Evolutionary conservation across 352 stramenopile genomes (phyloP).

Genomic region (Elongisporangium prolatum): DNA sequence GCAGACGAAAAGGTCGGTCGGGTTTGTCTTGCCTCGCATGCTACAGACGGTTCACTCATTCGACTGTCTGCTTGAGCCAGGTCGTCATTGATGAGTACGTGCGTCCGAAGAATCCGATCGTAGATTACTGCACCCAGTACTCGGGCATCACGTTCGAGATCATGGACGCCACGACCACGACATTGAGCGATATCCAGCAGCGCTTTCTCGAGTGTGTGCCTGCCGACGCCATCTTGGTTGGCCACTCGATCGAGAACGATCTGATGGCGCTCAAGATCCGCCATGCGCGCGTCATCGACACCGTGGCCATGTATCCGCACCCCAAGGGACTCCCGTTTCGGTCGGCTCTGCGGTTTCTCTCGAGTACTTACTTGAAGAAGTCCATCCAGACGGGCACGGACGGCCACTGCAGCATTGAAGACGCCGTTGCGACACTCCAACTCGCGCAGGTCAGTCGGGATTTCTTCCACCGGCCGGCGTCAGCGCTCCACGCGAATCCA

Average conservation of each 20-base stretch:
- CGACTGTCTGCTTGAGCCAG: slow-evolving; percentile 1
- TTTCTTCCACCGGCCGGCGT: neutral
- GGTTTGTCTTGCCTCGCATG: neutral
- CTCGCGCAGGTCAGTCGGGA: slow-evolving; percentile 29
- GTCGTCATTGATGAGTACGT: slow-evolving; percentile 83
- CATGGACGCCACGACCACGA: slow-evolving; percentile 61
- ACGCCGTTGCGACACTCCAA: slow-evolving; percentile 72
- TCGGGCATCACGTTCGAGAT: slow-evolving; percentile 81
- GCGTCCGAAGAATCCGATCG: slow-evolving; percentile 70
- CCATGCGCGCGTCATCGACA: slow-evolving; percentile 80
- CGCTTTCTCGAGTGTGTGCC: slow-evolving; percentile 54
- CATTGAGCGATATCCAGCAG: slow-evolving; percentile 60
- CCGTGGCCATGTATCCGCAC: slow-evolving; percentile 75
- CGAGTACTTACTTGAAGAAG: slow-evolving; percentile 64
- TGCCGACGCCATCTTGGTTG: slow-evolving; percentile 76
- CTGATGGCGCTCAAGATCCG: slow-evolving; percentile 59
- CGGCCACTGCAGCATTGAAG: slow-evolving; percentile 81
- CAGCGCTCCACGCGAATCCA: neutral
- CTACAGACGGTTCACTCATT: neutral
- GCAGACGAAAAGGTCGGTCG: slow-evolving; percentile 36
- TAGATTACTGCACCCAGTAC: slow-evolving; percentile 87
- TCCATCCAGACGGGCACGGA: slow-evolving; percentile 67
- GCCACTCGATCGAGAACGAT: slow-evolving; percentile 88
- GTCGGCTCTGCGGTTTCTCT: slow-evolving; percentile 68
- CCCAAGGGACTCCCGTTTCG: slow-evolving; percentile 74